These are phyloP conservation scores for Colletotrichum costaricense DNA, from an alignment of 2,329 filamentous ascomycete genomes.

Conservation along the genomic window DNA sequence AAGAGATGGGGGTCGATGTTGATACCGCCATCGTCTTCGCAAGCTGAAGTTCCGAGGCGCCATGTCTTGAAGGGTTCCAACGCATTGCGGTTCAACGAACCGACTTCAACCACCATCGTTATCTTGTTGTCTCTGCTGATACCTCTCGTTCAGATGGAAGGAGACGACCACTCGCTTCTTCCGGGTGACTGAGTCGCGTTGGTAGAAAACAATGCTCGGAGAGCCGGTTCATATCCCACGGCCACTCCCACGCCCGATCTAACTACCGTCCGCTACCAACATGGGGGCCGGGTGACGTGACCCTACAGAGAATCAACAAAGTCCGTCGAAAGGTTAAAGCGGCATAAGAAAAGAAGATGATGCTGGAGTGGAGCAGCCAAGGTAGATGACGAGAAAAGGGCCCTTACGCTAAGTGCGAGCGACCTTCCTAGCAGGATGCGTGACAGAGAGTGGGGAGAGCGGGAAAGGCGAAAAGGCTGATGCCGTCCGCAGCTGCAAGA, in stretches of 20 bases:
- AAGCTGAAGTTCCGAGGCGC: neutral
- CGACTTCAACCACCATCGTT: constrained; percentile 32
- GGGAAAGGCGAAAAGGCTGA: constrained; percentile 12
- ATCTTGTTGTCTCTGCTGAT: neutral
- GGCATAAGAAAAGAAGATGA: neutral
- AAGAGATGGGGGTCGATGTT: constrained; percentile 10
- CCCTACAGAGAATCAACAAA: neutral
- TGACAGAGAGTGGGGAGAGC: constrained; percentile 15
- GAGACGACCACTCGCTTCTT: neutral
- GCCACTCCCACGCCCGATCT: constrained; percentile 8
- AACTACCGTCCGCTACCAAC: neutral
- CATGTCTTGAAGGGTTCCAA: constrained; percentile 30
- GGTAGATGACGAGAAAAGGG: neutral
- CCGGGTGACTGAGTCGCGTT: neutral
- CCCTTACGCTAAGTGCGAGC: neutral
- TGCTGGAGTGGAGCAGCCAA: neutral
- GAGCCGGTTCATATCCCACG: constrained; percentile 16
- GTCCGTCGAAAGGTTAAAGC: neutral
- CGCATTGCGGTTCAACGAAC: constrained; percentile 19
- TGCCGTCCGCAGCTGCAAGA: constrained; percentile 2
- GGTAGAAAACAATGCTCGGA: neutral
- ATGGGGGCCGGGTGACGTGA: neutral
- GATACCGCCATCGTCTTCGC: constrained; percentile 1
- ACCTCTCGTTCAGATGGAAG: neutral
- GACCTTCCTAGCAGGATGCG: neutral